Base-by-base conservation (phyloP, 108 stramenopile species). In the Cyclotella kingstonii region DNA sequence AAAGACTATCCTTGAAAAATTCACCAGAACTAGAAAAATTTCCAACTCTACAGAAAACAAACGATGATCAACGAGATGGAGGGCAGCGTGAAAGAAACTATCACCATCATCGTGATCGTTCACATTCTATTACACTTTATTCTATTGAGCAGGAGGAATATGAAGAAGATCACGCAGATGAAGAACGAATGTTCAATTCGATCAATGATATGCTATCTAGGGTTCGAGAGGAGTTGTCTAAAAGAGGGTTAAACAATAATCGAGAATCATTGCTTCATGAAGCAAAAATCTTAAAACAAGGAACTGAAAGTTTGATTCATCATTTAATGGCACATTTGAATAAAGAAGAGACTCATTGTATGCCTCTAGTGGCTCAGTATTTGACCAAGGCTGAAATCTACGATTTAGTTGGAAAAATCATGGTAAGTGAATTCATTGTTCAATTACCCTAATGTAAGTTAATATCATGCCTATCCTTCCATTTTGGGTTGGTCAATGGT, bases 91-190 rank as follows among this genome's bases (percentile, higher is more conserved):
- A 15, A 40, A 15, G 28, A 7, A 19, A 15, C 17, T 29, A 19
- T 5, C 67, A 46, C 26, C 68, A 55, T 18, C 38, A 39, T 46
- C 63, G 72, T 1, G 68, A 76, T 12, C 60, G 74, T 5, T n/a
- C 61, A 14, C 48, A 54, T 30, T 76, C 68, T 22, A 31, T 74
- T 8, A 67, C 59, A 14, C 60, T 76, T n/a, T 62, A 76, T 55
- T 33, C 78, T 5, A 81, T 91, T 33, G 89, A 91, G 34, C 87
- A 90, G 68, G 87, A 88, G 52, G 86, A 88, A 54, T 95, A 92
- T 66, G 94, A 95, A 73, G 94, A 95, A 70, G 94, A 95, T 76
- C 94, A 95, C 74, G 86, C 84, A 0, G 85, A 89, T 43, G 94
- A 95, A 68, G 90, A 92, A 64, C 66, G 80, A n/a, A 91, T 95